phyloP scores from a whole-genome alignment of 352 stramenopile species.

The Phytophthora fragariae region DNA sequence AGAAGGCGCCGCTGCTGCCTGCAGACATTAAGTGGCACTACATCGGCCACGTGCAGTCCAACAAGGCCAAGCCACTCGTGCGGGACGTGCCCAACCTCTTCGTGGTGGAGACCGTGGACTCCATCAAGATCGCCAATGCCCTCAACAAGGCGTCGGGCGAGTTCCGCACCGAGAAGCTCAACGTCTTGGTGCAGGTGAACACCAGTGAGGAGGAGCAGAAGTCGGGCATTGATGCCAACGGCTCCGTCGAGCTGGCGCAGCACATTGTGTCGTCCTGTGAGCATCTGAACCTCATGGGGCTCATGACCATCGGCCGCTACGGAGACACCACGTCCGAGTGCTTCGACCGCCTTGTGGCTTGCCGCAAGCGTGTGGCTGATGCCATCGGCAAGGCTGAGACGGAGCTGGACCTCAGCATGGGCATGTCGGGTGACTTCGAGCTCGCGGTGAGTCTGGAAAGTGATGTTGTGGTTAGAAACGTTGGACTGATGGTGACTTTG shows the following conservation, averaged over 20 bases:
- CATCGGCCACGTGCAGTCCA: conserved; percentile 98
- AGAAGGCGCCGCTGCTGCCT: conserved; percentile 93
- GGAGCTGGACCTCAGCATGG: conserved; percentile 97
- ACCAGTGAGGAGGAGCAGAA: conserved; percentile 99
- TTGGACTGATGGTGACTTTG: conserved; percentile 6
- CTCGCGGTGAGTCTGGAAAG: conserved; percentile 71
- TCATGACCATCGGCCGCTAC: conserved; percentile 99
- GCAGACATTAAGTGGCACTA: conserved; percentile 97
- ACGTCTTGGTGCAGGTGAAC: conserved; percentile 98
- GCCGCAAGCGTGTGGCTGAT: conserved; percentile 72
- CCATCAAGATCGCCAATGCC: conserved; percentile 96
- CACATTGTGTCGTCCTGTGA: conserved; percentile 93
- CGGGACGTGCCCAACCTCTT: conserved; percentile 93
- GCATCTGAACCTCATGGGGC: conserved; percentile 93
- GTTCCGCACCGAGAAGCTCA: conserved; percentile 80
- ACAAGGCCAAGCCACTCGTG: conserved; percentile 96
- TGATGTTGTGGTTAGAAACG: background rate
- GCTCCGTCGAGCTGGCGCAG: conserved; percentile 79
- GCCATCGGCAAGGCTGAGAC: conserved; percentile 67
- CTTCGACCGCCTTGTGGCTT: conserved; percentile 91
- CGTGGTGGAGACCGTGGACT: conserved; percentile 97
- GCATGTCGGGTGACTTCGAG: conserved; percentile 99
- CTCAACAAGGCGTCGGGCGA: conserved; percentile 90
- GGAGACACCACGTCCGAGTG: conserved; percentile 92
- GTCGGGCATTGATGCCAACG: conserved; percentile 88